phyloP scores from a whole-genome alignment of 2,329 filamentous ascomycete species.

The Beauveria sp. region DNA sequence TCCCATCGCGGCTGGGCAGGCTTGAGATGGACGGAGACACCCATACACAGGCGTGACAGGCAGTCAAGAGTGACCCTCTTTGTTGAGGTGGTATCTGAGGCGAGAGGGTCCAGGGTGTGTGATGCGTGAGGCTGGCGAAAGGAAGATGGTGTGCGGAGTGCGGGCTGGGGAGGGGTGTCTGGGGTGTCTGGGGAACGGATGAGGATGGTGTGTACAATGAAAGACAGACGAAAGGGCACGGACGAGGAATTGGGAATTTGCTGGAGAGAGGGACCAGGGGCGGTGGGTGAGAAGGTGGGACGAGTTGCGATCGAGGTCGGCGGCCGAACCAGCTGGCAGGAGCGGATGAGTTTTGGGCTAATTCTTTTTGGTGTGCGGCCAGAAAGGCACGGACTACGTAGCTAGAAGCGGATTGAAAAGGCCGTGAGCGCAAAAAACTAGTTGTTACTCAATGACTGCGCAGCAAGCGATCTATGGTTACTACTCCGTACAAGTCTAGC shows the following conservation, averaged over 20 bases:
- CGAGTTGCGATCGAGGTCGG: constrained; percentile 9
- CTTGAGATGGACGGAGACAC: background rate
- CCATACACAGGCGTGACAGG: too few species aligned
- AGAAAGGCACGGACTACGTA: background rate
- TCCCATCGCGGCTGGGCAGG: constrained; percentile 9
- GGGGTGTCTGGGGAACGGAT: background rate
- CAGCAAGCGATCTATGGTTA: background rate
- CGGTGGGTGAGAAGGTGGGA: constrained; percentile 3
- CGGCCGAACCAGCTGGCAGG: background rate
- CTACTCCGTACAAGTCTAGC: background rate
- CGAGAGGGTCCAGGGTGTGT: constrained; percentile 2
- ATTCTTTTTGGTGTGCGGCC: background rate
- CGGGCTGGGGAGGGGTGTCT: background rate
- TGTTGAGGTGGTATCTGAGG: constrained; percentile 11
- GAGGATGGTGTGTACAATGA: background rate
- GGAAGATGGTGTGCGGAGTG: background rate
- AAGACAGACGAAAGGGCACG: background rate
- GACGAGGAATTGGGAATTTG: background rate
- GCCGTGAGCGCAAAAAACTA: background rate
- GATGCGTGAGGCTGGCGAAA: background rate
- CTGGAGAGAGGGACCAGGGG: background rate
- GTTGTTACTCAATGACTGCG: background rate
- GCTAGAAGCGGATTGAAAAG: background rate
- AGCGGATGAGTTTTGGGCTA: background rate
- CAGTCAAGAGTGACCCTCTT: background rate